Percentiles rank a stretch among this genome's conserved stretches.
Evolutionary conservation across 2,329 filamentous ascomycete species (phyloP).

Genomic region (Aspergillus tamarii): DNA sequence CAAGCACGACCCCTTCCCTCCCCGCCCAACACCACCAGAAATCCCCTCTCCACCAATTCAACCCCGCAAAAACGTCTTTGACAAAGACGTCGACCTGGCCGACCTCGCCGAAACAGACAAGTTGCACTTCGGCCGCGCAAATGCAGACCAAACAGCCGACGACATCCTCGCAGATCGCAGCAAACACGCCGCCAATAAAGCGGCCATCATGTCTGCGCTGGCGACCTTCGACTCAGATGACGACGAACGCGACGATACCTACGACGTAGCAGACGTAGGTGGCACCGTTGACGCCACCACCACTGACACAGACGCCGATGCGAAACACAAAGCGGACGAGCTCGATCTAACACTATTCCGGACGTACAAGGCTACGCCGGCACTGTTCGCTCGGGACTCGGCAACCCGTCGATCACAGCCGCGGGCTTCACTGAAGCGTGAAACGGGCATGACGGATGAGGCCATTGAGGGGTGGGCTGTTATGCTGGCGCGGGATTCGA

Average conservation of each 20-base stretch:
- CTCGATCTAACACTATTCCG: conserved; percentile 74
- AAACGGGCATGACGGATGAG: conserved; percentile 90
- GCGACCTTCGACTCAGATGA: conserved; percentile 91
- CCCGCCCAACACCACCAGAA: conserved; percentile 46
- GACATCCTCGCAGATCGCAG: conserved; percentile 68
- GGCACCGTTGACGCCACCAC: conserved; percentile 73
- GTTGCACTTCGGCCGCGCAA: conserved; percentile 76
- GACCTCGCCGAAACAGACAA: conserved; percentile 70
- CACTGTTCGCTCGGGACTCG: conserved; percentile 71
- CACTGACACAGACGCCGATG: conserved; percentile 49
- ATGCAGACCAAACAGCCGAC: conserved; percentile 68
- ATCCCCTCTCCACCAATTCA: conserved; percentile 26
- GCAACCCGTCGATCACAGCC: conserved; percentile 67
- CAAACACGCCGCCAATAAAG: conserved; percentile 69
- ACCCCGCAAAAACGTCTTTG: conserved; percentile 71
- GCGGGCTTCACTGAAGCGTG: conserved; percentile 67
- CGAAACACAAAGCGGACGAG: conserved; percentile 48
- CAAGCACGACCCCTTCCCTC: conserved; percentile 59
- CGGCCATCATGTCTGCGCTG: conserved; percentile 83
- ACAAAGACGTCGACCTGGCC: conserved; percentile 75
- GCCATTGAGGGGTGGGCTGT: conserved; percentile 91
- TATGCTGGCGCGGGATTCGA: conserved; percentile 76
- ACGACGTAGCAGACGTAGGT: conserved; percentile 89
- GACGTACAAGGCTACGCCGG: conserved; percentile 67
- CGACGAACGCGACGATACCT: conserved; percentile 95